Evolutionary conservation across 768 basidiomycete genomes (phyloP).

Genomic region (Mycena latifolia): DNA sequence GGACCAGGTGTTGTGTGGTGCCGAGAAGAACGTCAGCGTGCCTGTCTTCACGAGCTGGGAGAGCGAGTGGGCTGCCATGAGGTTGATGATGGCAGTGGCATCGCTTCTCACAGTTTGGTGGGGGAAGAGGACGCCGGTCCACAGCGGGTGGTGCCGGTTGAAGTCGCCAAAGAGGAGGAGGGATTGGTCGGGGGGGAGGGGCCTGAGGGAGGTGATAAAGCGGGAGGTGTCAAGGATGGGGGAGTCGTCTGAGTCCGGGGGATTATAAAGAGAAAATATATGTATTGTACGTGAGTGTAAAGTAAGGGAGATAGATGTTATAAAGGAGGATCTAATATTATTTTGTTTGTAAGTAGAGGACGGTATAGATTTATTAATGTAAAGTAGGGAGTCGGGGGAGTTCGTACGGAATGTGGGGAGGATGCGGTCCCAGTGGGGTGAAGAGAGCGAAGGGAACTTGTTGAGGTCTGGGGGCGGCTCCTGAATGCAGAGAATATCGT

Average conservation of each 20-base stretch:
- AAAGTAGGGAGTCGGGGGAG: neutral
- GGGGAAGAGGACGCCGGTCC: neutral
- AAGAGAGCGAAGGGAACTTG: too few species aligned
- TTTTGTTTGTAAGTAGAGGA: neutral
- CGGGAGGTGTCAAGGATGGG: too few species aligned
- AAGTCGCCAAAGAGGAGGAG: too few species aligned
- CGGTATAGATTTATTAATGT: neutral
- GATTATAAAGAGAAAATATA: neutral
- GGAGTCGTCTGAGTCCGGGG: neutral
- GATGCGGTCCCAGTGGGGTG: too few species aligned
- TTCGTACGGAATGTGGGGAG: neutral
- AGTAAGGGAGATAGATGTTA: neutral
- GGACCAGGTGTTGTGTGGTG: too few species aligned
- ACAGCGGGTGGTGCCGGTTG: neutral
- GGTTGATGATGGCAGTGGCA: neutral
- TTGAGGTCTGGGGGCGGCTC: too few species aligned
- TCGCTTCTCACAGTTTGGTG: constrained; percentile 1
- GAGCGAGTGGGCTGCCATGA: neutral
- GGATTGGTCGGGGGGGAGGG: too few species aligned
- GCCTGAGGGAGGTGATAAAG: too few species aligned
- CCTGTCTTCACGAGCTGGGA: neutral
- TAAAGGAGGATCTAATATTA: constrained; percentile 1
- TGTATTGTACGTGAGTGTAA: neutral
- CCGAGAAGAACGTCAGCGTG: too few species aligned
- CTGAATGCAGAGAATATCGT: too few species aligned